These are phyloP conservation scores for Vinca minor DNA, from an alignment of 257 asterid species.

Conservation along the genomic window DNA sequence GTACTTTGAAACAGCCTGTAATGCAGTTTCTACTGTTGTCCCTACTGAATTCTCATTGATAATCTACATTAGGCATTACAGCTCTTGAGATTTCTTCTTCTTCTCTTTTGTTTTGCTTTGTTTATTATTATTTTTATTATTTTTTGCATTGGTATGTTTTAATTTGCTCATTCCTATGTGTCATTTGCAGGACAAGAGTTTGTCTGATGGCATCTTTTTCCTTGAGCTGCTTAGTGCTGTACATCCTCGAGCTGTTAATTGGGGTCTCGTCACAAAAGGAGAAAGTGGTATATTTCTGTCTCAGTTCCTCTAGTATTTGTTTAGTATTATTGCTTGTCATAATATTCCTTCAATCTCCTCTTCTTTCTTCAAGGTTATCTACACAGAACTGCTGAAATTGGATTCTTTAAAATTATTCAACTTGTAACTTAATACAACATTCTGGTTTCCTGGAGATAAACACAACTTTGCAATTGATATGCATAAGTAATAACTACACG, in stretches of 20 bases:
- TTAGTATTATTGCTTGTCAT: too few relatives aligned
- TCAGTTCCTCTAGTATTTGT: background rate
- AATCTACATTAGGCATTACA: too few relatives aligned
- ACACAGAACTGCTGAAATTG: background rate
- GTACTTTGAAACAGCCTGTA: too few relatives aligned
- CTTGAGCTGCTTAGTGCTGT: constrained; percentile 93
- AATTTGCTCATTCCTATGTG: background rate
- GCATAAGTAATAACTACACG: too few relatives aligned
- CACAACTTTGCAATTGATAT: too few relatives aligned
- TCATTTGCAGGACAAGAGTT: constrained; percentile 67
- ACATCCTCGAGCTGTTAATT: constrained; percentile 91
- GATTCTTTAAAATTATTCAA: background rate
- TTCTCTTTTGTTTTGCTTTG: too few relatives aligned
- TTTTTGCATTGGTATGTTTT: background rate
- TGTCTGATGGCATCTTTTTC: constrained; percentile 80
- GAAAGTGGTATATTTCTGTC: constrained; percentile 44
- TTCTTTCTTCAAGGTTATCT: background rate
- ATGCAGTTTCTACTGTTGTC: too few relatives aligned
- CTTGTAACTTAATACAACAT: too few relatives aligned
- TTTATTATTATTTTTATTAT: too few relatives aligned
- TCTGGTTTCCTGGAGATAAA: too few relatives aligned
- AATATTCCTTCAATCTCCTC: background rate
- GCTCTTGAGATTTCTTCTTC: background rate
- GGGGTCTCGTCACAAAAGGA: constrained; percentile 98
- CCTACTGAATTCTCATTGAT: too few relatives aligned